Evolutionary conservation across 345 rosid genomes (phyloP).

Genomic region (Luvunga scandens): DNA sequence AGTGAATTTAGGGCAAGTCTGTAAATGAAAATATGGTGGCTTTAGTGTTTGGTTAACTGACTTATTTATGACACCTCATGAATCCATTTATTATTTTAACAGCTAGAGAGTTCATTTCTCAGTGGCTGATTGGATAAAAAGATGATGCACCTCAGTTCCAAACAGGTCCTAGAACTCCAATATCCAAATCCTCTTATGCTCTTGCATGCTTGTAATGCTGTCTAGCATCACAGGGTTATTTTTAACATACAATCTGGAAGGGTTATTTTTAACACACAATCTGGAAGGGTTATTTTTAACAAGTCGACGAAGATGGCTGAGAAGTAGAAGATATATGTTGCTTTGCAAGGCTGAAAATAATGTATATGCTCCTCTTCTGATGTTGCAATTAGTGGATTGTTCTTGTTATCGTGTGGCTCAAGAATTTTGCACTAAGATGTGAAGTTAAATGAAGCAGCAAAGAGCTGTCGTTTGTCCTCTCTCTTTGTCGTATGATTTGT

Average conservation of each 20-base stretch:
- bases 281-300: no score
- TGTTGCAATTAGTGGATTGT: not conserved
- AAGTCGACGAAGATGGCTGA: not conserved
- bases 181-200: not conserved
- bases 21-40: not conserved
- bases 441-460: not conserved
- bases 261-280: not conserved
- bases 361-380: not conserved
- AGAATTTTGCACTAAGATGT: not conserved
- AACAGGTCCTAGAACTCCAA: not conserved
- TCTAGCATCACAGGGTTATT: not conserved
- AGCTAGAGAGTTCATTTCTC: not conserved
- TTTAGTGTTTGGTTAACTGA: not conserved
- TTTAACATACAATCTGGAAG: not conserved
- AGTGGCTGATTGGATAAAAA: not conserved
- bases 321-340: not conserved
- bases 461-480: not conserved
- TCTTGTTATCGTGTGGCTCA: not conserved
- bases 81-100: not conserved
- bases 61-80: not conserved
- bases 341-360: not conserved
- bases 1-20: not conserved
- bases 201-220: not conserved
- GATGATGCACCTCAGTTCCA: not conserved
- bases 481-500: not conserved